Conservation (phyloP, 2,329 filamentous ascomycete genomes). For the Coniochaeta hoffmannii region DNA sequence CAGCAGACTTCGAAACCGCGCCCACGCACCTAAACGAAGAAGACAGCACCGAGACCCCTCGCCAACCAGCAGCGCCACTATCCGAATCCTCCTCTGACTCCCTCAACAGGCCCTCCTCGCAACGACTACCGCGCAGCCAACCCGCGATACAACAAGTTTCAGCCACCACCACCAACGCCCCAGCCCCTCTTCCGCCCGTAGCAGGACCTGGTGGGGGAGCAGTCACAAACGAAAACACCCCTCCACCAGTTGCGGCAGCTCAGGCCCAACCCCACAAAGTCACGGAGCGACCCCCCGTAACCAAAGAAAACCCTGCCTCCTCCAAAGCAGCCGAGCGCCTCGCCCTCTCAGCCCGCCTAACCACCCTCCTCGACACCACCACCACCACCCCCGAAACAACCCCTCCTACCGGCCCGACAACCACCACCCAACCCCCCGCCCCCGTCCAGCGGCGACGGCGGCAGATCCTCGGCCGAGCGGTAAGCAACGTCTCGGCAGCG, state of each 20-base stretch:
- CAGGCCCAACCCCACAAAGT: neutral
- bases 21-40: constrained; percentile 11
- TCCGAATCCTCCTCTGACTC: constrained; percentile 31
- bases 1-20: constrained; percentile 16
- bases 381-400: constrained; percentile 1
- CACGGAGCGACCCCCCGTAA: constrained; percentile 4
- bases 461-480: constrained; percentile 48
- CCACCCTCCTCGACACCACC: constrained; percentile 31
- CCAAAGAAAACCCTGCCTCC: constrained; percentile 9
- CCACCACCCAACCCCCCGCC: constrained; percentile 22
- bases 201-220: neutral
- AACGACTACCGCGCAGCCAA: constrained; percentile 14
- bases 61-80: constrained; percentile 23
- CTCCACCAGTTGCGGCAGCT: no score
- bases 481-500: constrained; percentile 48
- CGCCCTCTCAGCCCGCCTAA: constrained; percentile 33
- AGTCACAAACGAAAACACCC: constrained; percentile 4
- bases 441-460: constrained; percentile 28
- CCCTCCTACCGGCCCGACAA: constrained; percentile 30
- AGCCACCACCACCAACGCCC: neutral
- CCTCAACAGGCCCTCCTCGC: constrained; percentile 33
- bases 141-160: constrained; percentile 4
- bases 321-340: constrained; percentile 27
- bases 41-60: constrained; percentile 14
- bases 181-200: neutral